Conservation (phyloP, 2,329 filamentous ascomycete species). For the Chrysosphaeria jannelii region DNA sequence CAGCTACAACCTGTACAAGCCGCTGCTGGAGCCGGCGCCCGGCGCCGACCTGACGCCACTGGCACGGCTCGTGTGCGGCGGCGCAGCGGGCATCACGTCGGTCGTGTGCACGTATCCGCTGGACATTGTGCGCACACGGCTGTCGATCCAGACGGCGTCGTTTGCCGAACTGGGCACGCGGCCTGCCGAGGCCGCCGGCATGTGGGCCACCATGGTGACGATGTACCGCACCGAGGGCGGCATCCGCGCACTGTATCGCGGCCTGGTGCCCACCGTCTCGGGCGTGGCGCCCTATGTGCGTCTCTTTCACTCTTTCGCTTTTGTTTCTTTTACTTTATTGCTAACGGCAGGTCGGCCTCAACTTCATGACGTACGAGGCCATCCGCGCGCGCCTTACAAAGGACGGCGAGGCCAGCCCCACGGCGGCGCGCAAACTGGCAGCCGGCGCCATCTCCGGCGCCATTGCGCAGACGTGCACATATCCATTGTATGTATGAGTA, state of each 20-base stretch:
- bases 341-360: conserved; percentile 44
- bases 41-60: conserved; percentile 44
- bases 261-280: conserved; percentile 76
- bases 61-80: conserved; percentile 63
- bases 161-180: conserved; percentile 44
- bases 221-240: conserved; percentile 92
- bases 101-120: conserved; percentile 88
- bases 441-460: conserved; percentile 88
- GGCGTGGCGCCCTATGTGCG: conserved; percentile 76
- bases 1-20: conserved; percentile 92
- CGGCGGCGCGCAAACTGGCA: conserved; percentile 46
- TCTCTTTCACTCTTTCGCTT: background rate
- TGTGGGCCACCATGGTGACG: conserved; percentile 53
- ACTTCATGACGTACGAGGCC: conserved; percentile 95
- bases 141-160: conserved; percentile 95
- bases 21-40: conserved; percentile 48
- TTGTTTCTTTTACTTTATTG: conserved; percentile 1
- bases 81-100: conserved; percentile 76
- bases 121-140: conserved; percentile 81
- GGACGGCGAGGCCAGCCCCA: conserved; percentile 64
- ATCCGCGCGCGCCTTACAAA: conserved; percentile 60
- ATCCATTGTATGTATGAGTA: conserved; percentile 57
- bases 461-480: conserved; percentile 90
- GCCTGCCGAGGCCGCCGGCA: conserved; percentile 49
- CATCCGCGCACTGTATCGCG: conserved; percentile 59